Conservation (phyloP, 129 eudicot species). For the Flaveria brownii region DNA sequence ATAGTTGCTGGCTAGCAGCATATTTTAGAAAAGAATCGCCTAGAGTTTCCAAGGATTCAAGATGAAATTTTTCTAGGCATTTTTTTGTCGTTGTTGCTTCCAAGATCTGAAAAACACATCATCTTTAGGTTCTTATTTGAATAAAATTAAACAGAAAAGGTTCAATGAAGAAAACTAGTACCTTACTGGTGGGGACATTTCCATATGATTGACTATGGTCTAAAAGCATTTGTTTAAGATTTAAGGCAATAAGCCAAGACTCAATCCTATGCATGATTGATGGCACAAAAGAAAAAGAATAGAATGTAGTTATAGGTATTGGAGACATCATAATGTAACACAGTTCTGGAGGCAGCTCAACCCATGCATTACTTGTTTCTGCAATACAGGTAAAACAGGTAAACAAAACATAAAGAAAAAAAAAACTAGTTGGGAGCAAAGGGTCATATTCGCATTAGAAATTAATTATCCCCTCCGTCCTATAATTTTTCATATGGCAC, state of each 20-base stretch:
- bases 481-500: conserved; percentile 1
- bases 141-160: not conserved
- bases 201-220: conserved; percentile 47
- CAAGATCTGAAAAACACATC: conserved; percentile 50
- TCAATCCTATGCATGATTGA: conserved; percentile 85
- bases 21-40: conserved; percentile 92
- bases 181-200: conserved; percentile 60
- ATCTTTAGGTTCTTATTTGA: not conserved
- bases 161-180: conserved; percentile 21
- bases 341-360: conserved; percentile 85
- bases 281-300: conserved; percentile 71
- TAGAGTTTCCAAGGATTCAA: conserved; percentile 88
- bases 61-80: conserved; percentile 67
- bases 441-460: not conserved
- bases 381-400: conserved; percentile 26
- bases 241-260: conserved; percentile 64
- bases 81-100: conserved; percentile 83
- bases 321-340: conserved; percentile 77
- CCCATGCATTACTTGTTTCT: conserved; percentile 57
- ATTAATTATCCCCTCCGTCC: not conserved
- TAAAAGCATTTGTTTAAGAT: conserved; percentile 51
- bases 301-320: conserved; percentile 51
- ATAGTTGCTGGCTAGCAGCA: conserved; percentile 72
- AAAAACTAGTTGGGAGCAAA: not conserved
- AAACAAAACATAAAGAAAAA: not conserved